Base-by-base conservation (phyloP, 1,284 basidiomycete genomes). In the Bondarzewia mesenterica region DNA sequence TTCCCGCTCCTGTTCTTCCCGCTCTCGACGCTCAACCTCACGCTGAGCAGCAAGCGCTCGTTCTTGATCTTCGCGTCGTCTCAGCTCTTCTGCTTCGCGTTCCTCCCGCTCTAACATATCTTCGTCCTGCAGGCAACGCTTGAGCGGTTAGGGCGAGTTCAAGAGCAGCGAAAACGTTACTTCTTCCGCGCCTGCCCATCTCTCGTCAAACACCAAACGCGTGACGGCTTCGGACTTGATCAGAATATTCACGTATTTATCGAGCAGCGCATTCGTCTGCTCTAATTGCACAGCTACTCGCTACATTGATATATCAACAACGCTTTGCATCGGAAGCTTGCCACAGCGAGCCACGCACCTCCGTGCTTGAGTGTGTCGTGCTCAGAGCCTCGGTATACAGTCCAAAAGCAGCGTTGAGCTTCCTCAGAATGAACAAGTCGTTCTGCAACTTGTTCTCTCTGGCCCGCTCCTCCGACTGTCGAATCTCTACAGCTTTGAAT, bases 371-470 rank as follows among this genome's bases (percentile, higher is more conserved):
- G 53, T 76, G 75, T 2, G 80, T 74, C 48, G 77, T 75, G 32
- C 70, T 68, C 49, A 89, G 62, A 7, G 82, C 82, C 21, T 82
- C 79, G 50, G 80, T 81, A 55, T 84, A 82, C 37, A 72, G 57
- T 8, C 78, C 73, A 54, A 89, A 83, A 1, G 82, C 73, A 12
- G 74, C 61, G 57, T 89, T 89, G 20, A 89, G 62, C 60, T 85
- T 86, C 60, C 70, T 77, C 54, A 89, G 65, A 44, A 85, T 73
- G 59, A 82, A 80, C 15, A 85, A 58, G 61, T 89, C 86, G 55
- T 75, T 78, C 52, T 81, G 79, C 36, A 89, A 63, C 58, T 81
- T 85, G 52, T 88, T 85, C 58, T 89, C 84, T 32, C 79, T 73
- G n/a, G n/a, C n/a, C n/a, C n/a, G n/a, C n/a, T n/a, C n/a, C n/a